Conservation (phyloP, 192 early-diverging fungal species). For the Linnemannia hyalina region DNA sequence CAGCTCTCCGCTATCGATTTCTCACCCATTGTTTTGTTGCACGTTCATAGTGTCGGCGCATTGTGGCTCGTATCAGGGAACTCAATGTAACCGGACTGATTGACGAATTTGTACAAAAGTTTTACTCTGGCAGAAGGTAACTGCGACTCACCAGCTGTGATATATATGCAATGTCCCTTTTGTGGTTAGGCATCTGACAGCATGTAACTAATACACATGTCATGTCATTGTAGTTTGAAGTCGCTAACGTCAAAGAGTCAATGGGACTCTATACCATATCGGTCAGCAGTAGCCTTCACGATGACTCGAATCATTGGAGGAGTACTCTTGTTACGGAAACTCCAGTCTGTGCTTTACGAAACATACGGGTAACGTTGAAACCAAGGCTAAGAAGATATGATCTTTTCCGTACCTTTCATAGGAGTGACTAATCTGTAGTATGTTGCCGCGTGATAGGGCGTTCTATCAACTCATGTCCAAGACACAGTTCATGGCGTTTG, state of each 20-base stretch:
- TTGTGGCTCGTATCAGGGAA: constrained; percentile 34
- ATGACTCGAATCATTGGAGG: constrained; percentile 44
- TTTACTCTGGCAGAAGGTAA: constrained; percentile 38
- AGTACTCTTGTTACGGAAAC: constrained; percentile 27
- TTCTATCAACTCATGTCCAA: constrained; percentile 54
- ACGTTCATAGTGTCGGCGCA: constrained; percentile 33
- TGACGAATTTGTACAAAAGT: constrained; percentile 38
- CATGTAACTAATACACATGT: background rate
- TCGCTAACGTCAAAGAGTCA: constrained; percentile 16
- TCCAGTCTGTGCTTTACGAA: constrained; percentile 39
- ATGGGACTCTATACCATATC: constrained; percentile 50
- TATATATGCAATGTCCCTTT: background rate
- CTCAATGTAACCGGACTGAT: constrained; percentile 22
- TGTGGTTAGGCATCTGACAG: background rate
- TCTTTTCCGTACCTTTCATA: background rate
- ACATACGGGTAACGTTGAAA: constrained; percentile 41
- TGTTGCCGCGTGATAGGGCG: constrained; percentile 16
- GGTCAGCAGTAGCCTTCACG: constrained; percentile 37
- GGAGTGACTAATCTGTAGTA: background rate
- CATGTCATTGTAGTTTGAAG: constrained; percentile 16
- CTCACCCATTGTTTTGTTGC: background rate
- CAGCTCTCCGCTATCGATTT: background rate
- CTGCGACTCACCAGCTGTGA: background rate
- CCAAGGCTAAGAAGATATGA: background rate
- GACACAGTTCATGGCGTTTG: constrained; percentile 63